These are phyloP conservation scores for Begonia fuchsioides DNA, from an alignment of 306 rosid species.

Conservation along the genomic window DNA sequence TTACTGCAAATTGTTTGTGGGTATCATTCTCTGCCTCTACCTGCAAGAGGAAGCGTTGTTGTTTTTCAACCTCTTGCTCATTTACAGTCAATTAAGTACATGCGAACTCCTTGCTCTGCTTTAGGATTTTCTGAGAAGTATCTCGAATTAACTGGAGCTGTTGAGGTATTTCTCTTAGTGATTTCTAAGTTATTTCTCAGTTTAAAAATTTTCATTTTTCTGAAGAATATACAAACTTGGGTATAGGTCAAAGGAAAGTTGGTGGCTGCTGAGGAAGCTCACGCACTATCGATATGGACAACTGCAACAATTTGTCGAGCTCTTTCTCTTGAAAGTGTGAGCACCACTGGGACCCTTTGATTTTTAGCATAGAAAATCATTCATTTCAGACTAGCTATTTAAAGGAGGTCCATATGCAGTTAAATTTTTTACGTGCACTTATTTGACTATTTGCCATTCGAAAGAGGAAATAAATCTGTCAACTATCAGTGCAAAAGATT, in stretches of 20 bases:
- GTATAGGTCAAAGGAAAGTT: constrained; percentile 42
- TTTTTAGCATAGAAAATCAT: background rate
- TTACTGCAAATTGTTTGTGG: constrained; percentile 77
- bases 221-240: constrained; percentile 7
- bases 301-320: constrained; percentile 72
- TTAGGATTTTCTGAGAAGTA: constrained; percentile 41
- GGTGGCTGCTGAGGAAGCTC: constrained; percentile 82
- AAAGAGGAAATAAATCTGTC: no score
- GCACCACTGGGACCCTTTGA: constrained; percentile 16
- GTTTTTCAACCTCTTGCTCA: constrained; percentile 85
- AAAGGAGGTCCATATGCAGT: no score
- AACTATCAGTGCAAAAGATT: no score
- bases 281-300: constrained; percentile 81
- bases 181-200: constrained; percentile 3
- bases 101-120: constrained; percentile 42
- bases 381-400: no score
- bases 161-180: constrained; percentile 39
- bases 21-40: constrained; percentile 62
- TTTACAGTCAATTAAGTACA: constrained; percentile 66
- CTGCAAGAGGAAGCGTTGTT: constrained; percentile 48
- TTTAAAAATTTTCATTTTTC: constrained; percentile 3
- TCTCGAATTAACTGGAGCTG: constrained; percentile 24
- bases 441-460: no score
- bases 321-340: constrained; percentile 77
- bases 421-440: no score